Conservation (phyloP, 108 stramenopile genomes). For the Nitzschia palea region DNA sequence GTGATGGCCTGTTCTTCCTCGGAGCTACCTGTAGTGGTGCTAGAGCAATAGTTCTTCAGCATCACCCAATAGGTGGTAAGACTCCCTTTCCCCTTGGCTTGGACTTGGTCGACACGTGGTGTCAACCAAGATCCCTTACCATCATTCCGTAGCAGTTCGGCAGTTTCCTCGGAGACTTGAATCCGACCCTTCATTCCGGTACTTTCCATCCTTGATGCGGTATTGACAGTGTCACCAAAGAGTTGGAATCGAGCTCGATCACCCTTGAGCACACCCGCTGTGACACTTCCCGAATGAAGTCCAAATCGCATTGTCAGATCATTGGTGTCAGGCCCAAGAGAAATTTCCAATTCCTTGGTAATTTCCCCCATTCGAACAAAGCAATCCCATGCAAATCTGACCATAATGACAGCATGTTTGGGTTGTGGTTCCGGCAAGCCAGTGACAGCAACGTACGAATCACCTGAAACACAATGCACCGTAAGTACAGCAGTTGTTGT, state of each 20-base stretch:
- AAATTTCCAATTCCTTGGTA: background rate
- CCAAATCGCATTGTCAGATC: constrained; percentile 14
- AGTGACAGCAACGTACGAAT: constrained; percentile 1
- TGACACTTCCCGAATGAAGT: background rate
- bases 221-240: constrained; percentile 32
- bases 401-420: constrained; percentile 15
- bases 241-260: background rate
- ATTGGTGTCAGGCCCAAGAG: background rate
- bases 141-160: constrained; percentile 7
- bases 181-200: constrained; percentile 17
- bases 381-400: constrained; percentile 22
- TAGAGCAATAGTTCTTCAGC: background rate
- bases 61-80: constrained; percentile 20
- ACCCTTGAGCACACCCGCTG: constrained; percentile 5
- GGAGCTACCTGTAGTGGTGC: background rate
- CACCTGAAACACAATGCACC: too few species aligned
- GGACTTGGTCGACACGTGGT: constrained; percentile 5
- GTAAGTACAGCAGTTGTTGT: too few species aligned
- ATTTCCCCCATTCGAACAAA: background rate
- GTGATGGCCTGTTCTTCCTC: too few species aligned
- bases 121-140: constrained; percentile 21
- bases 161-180: constrained; percentile 27
- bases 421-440: constrained; percentile 6
- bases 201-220: constrained; percentile 44
- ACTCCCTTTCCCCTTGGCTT: constrained; percentile 23